These are phyloP conservation scores for Halophytophthora polymorphica DNA, from an alignment of 352 stramenopile species.

Conservation along the genomic window DNA sequence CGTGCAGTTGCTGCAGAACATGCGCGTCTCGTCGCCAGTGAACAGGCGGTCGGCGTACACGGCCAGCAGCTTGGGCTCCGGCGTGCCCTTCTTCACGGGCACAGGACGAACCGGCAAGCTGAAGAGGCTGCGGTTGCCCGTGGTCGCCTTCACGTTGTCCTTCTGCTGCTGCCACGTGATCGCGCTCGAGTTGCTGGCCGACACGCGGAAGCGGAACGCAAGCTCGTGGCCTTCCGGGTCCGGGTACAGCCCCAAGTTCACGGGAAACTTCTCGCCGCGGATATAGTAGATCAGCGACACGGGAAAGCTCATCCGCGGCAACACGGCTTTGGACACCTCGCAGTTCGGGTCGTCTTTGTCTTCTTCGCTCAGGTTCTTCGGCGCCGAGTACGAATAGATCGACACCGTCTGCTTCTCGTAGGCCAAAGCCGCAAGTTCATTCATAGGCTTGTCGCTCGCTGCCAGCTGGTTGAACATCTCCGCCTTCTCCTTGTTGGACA, in stretches of 20 bases:
- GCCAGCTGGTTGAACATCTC: conserved; percentile 56
- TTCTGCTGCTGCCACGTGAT: conserved; percentile 57
- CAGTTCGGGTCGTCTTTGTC: conserved; percentile 11
- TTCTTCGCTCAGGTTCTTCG: conserved; percentile 10
- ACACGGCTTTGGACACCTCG: conserved; percentile 18
- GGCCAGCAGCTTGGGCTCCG: conserved; percentile 35
- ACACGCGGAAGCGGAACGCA: conserved; percentile 47
- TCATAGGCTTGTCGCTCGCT: conserved; percentile 15
- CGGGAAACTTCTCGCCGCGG: conserved; percentile 65
- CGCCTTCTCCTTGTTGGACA: conserved; percentile 46
- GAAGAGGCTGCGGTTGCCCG: conserved; percentile 63
- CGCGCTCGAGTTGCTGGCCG: conserved; percentile 36
- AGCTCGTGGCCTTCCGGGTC: conserved; percentile 26
- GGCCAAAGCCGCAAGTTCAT: conserved; percentile 61
- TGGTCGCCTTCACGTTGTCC: conserved; percentile 59
- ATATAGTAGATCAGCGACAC: conserved; percentile 79
- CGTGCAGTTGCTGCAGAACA: conserved; percentile 81
- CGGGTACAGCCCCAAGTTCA: conserved; percentile 51
- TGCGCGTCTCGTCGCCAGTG: conserved; percentile 70
- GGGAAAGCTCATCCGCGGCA: conserved; percentile 62
- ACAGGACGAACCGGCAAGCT: conserved; percentile 52
- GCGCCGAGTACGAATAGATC: conserved; percentile 43
- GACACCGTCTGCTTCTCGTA: conserved; percentile 55
- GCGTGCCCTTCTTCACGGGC: conserved; percentile 16
- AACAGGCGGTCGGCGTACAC: conserved; percentile 74